Evolutionary conservation across 306 rosid genomes (phyloP).

Genomic region (Arachis stenosperma): DNA sequence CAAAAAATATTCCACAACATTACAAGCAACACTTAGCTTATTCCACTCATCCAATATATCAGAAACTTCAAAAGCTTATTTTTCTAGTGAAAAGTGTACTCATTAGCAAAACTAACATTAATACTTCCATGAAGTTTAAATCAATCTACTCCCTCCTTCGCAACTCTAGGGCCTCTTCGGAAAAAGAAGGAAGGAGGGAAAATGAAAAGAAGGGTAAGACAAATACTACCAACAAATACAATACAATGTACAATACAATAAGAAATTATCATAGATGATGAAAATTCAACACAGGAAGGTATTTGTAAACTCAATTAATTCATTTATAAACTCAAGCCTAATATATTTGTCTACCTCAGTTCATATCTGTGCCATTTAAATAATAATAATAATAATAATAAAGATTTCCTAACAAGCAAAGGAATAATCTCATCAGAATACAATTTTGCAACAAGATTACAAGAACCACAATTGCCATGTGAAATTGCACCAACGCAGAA

Average conservation of each 20-base stretch:
- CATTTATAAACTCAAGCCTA: slow-evolving; percentile 8
- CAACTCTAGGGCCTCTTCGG: background rate
- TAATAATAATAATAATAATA: too few species aligned
- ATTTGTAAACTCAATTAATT: background rate
- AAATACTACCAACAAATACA: slow-evolving; percentile 10
- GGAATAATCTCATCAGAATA: background rate
- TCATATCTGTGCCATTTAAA: slow-evolving; percentile 8
- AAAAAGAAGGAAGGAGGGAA: slow-evolving; percentile 4
- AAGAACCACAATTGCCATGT: slow-evolving; percentile 2
- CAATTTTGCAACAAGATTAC: background rate
- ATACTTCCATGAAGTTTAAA: slow-evolving; percentile 8
- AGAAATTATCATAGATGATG: slow-evolving; percentile 14
- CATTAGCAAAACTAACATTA: background rate
- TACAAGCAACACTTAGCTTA: slow-evolving; percentile 12
- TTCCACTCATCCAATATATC: background rate
- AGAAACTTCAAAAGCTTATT: too few species aligned
- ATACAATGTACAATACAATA: background rate
- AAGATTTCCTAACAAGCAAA: background rate
- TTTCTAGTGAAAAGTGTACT: too few species aligned
- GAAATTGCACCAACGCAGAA: background rate
- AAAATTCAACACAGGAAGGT: background rate
- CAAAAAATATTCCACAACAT: slow-evolving; percentile 1
- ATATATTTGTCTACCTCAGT: background rate
- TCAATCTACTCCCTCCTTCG: slow-evolving; percentile 16
- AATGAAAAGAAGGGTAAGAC: background rate